Percentiles rank a stretch among this genome's conserved stretches.
Conservation (phyloP, 805 yeast genomes). For the Ogataea wickerhamii region DNA sequence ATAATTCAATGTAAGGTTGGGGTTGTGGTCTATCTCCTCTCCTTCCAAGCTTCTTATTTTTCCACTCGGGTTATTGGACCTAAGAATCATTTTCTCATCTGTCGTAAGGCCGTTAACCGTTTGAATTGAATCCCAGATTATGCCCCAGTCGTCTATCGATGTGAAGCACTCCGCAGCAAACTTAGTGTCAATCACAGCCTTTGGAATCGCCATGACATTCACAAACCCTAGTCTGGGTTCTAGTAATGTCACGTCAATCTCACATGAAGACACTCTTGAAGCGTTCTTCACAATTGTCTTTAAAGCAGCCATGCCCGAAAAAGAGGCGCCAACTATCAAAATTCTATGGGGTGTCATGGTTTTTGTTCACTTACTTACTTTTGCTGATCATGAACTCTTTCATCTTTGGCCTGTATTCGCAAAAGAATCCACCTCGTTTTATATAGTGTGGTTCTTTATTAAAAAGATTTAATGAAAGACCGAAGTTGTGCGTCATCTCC, state of each 20-base stretch:
- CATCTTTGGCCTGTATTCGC: no score
- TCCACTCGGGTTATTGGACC: neutral
- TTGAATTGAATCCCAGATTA: conserved; percentile 13
- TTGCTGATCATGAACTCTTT: no score
- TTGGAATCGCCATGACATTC: conserved; percentile 38
- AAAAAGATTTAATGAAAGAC: no score
- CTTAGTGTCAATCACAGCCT: conserved; percentile 33
- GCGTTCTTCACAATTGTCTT: conserved; percentile 6
- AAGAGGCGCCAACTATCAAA: conserved; percentile 14
- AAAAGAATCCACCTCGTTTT: no score
- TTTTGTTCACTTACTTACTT: no score
- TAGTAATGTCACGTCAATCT: conserved; percentile 30
- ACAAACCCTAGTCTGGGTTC: conserved; percentile 42
- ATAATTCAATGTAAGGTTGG: neutral
- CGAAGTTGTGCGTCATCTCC: no score
- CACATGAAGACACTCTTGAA: conserved; percentile 1
- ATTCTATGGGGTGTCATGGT: conserved; percentile 1
- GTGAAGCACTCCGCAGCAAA: conserved; percentile 28
- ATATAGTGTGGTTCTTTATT: no score
- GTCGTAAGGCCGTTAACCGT: neutral
- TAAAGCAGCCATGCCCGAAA: conserved; percentile 11
- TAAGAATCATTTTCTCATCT: neutral
- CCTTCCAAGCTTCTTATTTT: neutral
- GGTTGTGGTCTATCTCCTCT: neutral
- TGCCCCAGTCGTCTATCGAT: conserved; percentile 6